Conservation (phyloP, 192 early-diverging fungal genomes). For the Jimgerdemannia lactiflua region DNA sequence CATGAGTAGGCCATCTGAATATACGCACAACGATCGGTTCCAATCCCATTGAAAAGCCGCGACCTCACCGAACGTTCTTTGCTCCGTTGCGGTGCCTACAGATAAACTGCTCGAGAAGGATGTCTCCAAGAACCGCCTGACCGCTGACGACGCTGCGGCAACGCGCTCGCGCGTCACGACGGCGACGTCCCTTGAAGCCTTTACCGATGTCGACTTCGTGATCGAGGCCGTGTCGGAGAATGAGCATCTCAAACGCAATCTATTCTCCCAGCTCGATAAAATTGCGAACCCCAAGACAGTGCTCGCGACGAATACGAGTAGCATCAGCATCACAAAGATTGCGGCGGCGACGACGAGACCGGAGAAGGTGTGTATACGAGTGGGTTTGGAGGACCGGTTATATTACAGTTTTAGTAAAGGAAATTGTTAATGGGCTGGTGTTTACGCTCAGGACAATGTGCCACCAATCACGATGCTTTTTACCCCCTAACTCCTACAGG, state of each 20-base stretch:
- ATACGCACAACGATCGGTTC: not conserved
- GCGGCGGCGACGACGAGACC: conserved; percentile 83
- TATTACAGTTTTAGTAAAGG: conserved; percentile 3
- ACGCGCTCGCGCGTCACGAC: conserved; percentile 62
- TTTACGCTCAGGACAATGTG: no score
- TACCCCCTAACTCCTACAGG: conserved; percentile 28
- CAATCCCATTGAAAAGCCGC: not conserved
- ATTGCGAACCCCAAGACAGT: conserved; percentile 68
- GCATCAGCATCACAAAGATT: conserved; percentile 96
- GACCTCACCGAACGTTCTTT: not conserved
- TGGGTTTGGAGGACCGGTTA: not conserved
- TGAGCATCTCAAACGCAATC: conserved; percentile 71
- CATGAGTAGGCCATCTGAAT: conserved; percentile 51
- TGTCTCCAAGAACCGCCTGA: conserved; percentile 82
- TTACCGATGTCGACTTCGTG: conserved; percentile 77
- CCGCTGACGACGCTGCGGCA: conserved; percentile 66
- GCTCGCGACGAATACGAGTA: conserved; percentile 96
- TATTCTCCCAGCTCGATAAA: conserved; percentile 77
- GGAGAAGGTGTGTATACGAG: conserved; percentile 43
- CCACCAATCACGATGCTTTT: no score
- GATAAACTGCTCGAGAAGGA: conserved; percentile 89
- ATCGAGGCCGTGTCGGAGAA: conserved; percentile 95
- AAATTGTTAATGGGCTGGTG: not conserved
- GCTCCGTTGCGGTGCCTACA: conserved; percentile 16
- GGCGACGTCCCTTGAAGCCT: conserved; percentile 54